Base-by-base conservation (phyloP, 1,284 basidiomycete species). In the Sporisorium sorghi region DNA sequence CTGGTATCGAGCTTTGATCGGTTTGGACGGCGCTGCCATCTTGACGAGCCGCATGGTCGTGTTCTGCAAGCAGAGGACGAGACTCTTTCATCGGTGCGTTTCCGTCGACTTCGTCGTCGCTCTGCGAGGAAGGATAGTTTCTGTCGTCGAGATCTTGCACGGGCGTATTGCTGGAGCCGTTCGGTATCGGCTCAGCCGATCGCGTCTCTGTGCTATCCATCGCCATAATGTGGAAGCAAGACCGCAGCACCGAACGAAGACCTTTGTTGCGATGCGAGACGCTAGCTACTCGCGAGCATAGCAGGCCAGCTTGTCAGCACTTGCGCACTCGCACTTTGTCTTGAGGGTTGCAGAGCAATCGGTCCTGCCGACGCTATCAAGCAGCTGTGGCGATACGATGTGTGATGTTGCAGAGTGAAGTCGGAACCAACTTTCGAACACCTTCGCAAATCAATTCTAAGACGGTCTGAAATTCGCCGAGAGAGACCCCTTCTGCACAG, bases 81-180 rank as follows among this genome's bases (percentile, higher is more conserved):
- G 42, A 24, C 43, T 63, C 57, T 6, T 6, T 42, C 3, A 3
- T 17, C 2, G 39, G 30, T 5, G 28, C 51, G 11, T 2, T 6
- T 1, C 5, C 39, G 14, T 53, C 51, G 50, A 62, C 17, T 6
- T 66, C 58, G 49, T 47, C 70, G 43, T 73, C 70, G 30, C 60
- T 64, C 23, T 73, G 60, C 1, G 64, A 68, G 2, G 58, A 62
- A 5, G 60, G 50, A 21, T 67, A 68, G 26, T 42, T 60, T 2
- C 23, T 56, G 2, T 73, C 58, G 24, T 61, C 58, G 2, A 21
- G 30, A 24, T 54, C 49, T 23, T 33, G 33, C 15, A 6, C 14
- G 12, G 26, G 44, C 14, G 23, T 2, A 15, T 24, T 19, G 19
- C 24, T 28, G 19, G 17, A 0, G 19, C 42, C 32, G 21, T 15